Conservation (phyloP, 78 protist species). For the Creolimax fragrantissima region DNA sequence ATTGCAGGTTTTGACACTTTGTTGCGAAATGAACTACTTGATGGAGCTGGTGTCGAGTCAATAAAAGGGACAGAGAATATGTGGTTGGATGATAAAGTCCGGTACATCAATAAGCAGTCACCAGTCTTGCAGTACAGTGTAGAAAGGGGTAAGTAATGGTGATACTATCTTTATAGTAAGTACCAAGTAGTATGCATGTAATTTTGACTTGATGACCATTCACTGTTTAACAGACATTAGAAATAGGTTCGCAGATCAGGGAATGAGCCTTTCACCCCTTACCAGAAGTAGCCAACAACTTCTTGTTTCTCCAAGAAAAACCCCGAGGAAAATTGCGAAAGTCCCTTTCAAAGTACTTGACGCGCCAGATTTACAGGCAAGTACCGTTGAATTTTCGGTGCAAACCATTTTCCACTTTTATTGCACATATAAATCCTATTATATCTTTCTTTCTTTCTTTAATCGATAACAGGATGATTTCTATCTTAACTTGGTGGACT, state of each 20-base stretch:
- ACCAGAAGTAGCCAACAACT: background rate
- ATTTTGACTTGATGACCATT: too few species aligned
- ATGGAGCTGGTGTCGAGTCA: background rate
- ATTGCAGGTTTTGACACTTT: background rate
- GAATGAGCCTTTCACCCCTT: background rate
- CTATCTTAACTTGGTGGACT: conserved; percentile 96
- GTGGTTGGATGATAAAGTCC: background rate
- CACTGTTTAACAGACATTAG: too few species aligned
- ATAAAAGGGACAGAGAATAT: background rate
- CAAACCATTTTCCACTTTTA: too few species aligned
- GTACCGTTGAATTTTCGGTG: background rate
- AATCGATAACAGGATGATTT: conserved; percentile 93
- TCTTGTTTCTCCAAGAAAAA: background rate
- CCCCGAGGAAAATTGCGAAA: background rate
- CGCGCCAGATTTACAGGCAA: conserved; percentile 78
- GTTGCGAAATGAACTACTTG: background rate
- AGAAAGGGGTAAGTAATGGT: background rate
- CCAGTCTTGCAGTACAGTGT: background rate
- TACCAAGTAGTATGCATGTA: background rate
- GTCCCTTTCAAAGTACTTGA: conserved; percentile 54
- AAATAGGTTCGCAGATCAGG: background rate
- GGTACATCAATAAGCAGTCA: background rate
- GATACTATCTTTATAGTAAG: background rate
- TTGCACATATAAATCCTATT: too few species aligned
- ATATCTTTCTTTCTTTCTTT: too few species aligned